phyloP scores from a whole-genome alignment of 2,329 filamentous ascomycete genomes.

The Fusarium oxysporum region DNA sequence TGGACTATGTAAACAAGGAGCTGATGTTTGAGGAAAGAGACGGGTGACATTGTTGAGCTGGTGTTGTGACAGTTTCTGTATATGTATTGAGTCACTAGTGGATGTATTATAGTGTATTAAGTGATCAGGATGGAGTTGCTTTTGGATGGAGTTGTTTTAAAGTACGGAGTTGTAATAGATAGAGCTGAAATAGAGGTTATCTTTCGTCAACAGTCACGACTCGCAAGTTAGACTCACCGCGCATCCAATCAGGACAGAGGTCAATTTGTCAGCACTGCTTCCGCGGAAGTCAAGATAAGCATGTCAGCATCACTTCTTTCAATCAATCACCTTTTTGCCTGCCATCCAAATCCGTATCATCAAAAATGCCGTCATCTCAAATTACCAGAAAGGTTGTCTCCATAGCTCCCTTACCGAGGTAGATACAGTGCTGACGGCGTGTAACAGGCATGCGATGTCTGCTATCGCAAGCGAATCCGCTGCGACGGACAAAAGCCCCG shows the following conservation, averaged over 20 bases:
- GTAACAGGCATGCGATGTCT: slow-evolving; percentile 28
- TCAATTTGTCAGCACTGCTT: slow-evolving; percentile 7
- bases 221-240: fast-evolving
- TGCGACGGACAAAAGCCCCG: slow-evolving; percentile 24
- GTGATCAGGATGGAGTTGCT: fast-evolving
- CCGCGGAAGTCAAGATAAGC: slow-evolving; percentile 3
- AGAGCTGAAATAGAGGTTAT: fast-evolving
- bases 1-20: neutral
- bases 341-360: neutral
- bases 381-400: neutral
- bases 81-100: fast-evolving
- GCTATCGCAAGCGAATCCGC: slow-evolving; percentile 31
- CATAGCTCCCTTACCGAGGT: fast-evolving
- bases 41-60: fast-evolving
- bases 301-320: neutral
- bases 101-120: fast-evolving
- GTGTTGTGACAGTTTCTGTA: fast-evolving
- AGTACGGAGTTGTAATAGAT: neutral
- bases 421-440: neutral
- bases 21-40: fast-evolving
- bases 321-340: too few species aligned
- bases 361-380: neutral
- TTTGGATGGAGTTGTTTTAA: fast-evolving
- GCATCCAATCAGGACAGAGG: fast-evolving
- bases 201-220: neutral